Evolutionary conservation across 75 land plant species (phyloP).

Genomic region (Ceratopteris richardii): DNA sequence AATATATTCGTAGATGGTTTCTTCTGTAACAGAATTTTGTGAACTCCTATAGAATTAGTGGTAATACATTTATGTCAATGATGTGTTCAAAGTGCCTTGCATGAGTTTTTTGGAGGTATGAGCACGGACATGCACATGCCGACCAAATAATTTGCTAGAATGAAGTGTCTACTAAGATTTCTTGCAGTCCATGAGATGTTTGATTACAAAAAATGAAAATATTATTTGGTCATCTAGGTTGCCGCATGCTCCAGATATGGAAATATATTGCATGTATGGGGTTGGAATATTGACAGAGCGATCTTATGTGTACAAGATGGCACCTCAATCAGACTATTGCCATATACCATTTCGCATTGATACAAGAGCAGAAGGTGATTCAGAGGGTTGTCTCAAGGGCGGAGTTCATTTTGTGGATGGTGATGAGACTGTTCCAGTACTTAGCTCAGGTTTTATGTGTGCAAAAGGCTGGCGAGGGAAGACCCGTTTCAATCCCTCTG

Average conservation of each 20-base stretch:
- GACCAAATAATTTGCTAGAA: too few species aligned
- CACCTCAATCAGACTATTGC: constrained; percentile 39
- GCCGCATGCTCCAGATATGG: constrained; percentile 86
- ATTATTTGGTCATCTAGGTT: constrained; percentile 29
- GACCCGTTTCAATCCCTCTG: constrained; percentile 77
- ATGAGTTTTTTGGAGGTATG: too few species aligned
- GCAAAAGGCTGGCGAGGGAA: constrained; percentile 81
- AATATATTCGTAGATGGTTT: too few species aligned
- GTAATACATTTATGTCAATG: too few species aligned
- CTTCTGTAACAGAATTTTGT: too few species aligned
- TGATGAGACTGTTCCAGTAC: constrained; percentile 76
- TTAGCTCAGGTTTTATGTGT: constrained; percentile 89
- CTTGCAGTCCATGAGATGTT: too few species aligned
- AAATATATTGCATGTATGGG: constrained; percentile 74
- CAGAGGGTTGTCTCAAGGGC: constrained; percentile 44
- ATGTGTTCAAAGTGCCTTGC: too few species aligned
- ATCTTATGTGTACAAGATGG: constrained; percentile 70
- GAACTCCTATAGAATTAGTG: too few species aligned
- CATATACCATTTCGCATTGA: constrained; percentile 77
- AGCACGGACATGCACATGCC: too few species aligned
- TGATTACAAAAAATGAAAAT: too few species aligned
- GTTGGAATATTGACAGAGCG: constrained; percentile 87
- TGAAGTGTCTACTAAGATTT: too few species aligned
- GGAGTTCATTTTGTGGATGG: constrained; percentile 75
- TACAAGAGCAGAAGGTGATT: constrained; percentile 48